Evolutionary conservation across 345 rosid genomes (phyloP).

Genomic region (Erysimum cheiranthoides): DNA sequence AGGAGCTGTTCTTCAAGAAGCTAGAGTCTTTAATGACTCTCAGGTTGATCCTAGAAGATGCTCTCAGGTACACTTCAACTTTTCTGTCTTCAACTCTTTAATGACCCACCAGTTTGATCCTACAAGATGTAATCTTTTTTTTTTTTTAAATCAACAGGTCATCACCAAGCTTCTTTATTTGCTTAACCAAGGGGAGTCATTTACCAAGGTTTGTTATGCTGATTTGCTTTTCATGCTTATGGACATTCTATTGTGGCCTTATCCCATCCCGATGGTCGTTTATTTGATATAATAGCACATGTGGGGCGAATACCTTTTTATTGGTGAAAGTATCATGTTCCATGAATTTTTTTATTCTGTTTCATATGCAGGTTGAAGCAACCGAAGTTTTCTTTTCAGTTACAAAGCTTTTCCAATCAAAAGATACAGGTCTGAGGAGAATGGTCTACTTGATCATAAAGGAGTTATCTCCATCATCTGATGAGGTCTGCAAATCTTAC

Average conservation of each 20-base stretch:
- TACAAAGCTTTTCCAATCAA: constrained; percentile 91
- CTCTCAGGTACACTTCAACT: constrained; percentile 63
- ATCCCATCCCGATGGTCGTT: not conserved
- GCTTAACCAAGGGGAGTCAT: constrained; percentile 88
- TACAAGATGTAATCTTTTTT: constrained; percentile 55
- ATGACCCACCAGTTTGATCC: constrained; percentile 93
- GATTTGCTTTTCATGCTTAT: not conserved
- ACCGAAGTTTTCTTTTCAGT: constrained; percentile 92
- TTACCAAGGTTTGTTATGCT: constrained; percentile 62
- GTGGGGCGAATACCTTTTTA: no score
- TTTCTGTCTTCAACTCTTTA: constrained; percentile 49
- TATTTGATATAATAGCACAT: no score
- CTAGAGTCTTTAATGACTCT: constrained; percentile 90
- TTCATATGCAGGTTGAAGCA: constrained; percentile 66
- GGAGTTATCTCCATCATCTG: constrained; percentile 85
- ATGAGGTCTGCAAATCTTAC: constrained; percentile 56
- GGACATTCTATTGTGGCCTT: not conserved
- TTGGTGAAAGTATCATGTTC: not conserved
- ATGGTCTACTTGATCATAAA: constrained; percentile 94
- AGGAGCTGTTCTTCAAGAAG: constrained; percentile 95
- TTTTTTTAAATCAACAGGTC: constrained; percentile 53
- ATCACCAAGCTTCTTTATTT: constrained; percentile 88
- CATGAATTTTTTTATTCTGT: constrained; percentile 1
- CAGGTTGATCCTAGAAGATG: constrained; percentile 92
- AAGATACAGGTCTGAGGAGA: constrained; percentile 85